Evolutionary conservation across 2,329 filamentous ascomycete species (phyloP).

Genomic region (Ceratocystis smalleyi): DNA sequence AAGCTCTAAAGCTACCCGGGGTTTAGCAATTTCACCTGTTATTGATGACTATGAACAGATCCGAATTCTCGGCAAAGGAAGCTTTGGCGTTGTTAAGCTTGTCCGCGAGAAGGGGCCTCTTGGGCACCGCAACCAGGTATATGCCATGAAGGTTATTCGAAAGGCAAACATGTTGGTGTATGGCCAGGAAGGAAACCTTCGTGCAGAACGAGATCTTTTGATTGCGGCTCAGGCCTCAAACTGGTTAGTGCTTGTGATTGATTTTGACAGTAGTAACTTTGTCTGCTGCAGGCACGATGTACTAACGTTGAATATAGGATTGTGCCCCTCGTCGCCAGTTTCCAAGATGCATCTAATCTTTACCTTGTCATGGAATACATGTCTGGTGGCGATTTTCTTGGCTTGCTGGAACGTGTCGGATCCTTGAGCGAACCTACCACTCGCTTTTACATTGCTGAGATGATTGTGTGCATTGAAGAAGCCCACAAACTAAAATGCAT

Average conservation of each 20-base stretch:
- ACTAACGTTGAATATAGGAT: constrained; percentile 37
- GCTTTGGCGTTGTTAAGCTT: constrained; percentile 80
- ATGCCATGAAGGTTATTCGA: constrained; percentile 92
- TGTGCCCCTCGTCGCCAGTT: constrained; percentile 72
- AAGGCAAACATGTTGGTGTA: constrained; percentile 88
- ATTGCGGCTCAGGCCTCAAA: constrained; percentile 74
- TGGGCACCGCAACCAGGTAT: constrained; percentile 40
- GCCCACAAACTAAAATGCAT: constrained; percentile 79
- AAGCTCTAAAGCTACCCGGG: constrained; percentile 26
- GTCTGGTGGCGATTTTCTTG: constrained; percentile 88
- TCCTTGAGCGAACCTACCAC: constrained; percentile 63
- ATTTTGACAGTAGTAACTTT: neutral
- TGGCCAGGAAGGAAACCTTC: constrained; percentile 79
- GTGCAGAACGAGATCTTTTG: constrained; percentile 82
- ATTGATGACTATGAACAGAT: constrained; percentile 55
- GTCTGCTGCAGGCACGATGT: neutral
- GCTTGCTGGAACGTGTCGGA: constrained; percentile 70
- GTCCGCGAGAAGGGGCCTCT: constrained; percentile 46
- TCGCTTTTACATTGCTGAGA: constrained; percentile 83
- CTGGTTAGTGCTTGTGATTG: constrained; percentile 37
- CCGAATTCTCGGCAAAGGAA: constrained; percentile 77
- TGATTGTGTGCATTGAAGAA: constrained; percentile 90
- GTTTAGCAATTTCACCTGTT: constrained; percentile 19
- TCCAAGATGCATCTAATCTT: constrained; percentile 69
- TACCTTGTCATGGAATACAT: constrained; percentile 98